phyloP scores from a whole-genome alignment of 2,329 filamentous ascomycete species.

The Coniochaeta sp. region DNA sequence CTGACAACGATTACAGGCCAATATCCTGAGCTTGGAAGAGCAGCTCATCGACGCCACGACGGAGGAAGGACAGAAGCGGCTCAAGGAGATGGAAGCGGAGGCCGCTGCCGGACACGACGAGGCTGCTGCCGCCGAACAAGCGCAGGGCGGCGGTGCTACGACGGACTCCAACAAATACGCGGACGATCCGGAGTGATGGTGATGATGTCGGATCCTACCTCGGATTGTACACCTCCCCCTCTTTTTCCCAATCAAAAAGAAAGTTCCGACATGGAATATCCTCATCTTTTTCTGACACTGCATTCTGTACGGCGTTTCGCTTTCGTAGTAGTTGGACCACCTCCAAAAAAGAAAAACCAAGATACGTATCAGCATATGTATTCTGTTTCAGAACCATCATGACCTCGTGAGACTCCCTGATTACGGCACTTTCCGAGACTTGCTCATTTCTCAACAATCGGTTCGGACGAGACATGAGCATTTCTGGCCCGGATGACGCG shows the following conservation, averaged over 20 bases:
- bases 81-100: slow-evolving; percentile 62
- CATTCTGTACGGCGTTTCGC: background rate
- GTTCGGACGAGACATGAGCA: background rate
- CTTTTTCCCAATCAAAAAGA: too few relatives aligned
- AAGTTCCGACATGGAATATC: background rate
- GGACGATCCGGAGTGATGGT: slow-evolving; percentile 10
- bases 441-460: background rate
- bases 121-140: background rate
- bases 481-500: background rate
- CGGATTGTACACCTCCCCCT: background rate
- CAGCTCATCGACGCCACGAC: slow-evolving; percentile 95
- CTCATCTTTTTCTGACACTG: too few relatives aligned
- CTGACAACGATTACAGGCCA: slow-evolving; percentile 44
- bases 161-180: slow-evolving; percentile 10
- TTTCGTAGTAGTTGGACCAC: background rate
- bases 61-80: slow-evolving; percentile 69
- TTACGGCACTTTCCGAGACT: background rate
- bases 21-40: slow-evolving; percentile 85
- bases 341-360: background rate
- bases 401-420: background rate
- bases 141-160: slow-evolving; percentile 6
- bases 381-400: background rate
- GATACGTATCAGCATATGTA: background rate
- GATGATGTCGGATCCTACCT: too few relatives aligned
- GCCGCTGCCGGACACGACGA: slow-evolving; percentile 6